Evolutionary conservation across 2,329 filamentous ascomycete genomes (phyloP).

Genomic region (Ampelomyces quisqualis): DNA sequence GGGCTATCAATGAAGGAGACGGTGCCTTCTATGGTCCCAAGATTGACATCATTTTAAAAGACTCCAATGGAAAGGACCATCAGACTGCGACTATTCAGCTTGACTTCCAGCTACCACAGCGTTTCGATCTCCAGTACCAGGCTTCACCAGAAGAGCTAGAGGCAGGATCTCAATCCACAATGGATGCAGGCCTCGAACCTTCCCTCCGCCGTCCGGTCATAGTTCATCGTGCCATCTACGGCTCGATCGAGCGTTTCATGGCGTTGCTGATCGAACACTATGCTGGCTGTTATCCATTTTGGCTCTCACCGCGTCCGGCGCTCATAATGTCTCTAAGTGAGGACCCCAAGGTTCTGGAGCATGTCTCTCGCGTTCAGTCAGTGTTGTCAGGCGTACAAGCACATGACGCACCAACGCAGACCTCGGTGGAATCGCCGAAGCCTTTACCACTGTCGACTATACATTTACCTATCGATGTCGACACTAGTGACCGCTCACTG

Average conservation of each 20-base stretch:
- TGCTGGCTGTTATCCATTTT: slow-evolving; percentile 77
- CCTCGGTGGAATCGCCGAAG: slow-evolving; percentile 27
- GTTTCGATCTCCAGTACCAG: slow-evolving; percentile 75
- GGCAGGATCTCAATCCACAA: slow-evolving; percentile 50
- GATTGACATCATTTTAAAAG: slow-evolving; percentile 80
- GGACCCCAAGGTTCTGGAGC: slow-evolving; percentile 55
- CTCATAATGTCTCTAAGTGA: slow-evolving; percentile 73
- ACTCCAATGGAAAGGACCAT: slow-evolving; percentile 76
- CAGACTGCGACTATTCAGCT: slow-evolving; percentile 88
- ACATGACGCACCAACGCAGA: slow-evolving; percentile 10
- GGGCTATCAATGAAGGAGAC: slow-evolving; percentile 76
- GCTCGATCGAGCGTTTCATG: slow-evolving; percentile 81
- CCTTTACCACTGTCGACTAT: slow-evolving; percentile 54
- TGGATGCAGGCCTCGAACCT: slow-evolving; percentile 42
- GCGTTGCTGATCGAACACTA: slow-evolving; percentile 83
- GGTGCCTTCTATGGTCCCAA: slow-evolving; percentile 92
- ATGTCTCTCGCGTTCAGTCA: slow-evolving; percentile 46
- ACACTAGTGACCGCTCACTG: slow-evolving; percentile 63
- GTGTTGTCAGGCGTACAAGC: slow-evolving; percentile 31
- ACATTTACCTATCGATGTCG: slow-evolving; percentile 69
- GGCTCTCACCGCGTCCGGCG: slow-evolving; percentile 79
- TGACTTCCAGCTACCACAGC: slow-evolving; percentile 83
- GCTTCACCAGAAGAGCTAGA: slow-evolving; percentile 67
- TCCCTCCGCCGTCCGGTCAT: slow-evolving; percentile 63
- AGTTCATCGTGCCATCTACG: slow-evolving; percentile 81